Evolutionary conservation across 768 basidiomycete genomes (phyloP).

Genomic region (Agrocybe praecox): DNA sequence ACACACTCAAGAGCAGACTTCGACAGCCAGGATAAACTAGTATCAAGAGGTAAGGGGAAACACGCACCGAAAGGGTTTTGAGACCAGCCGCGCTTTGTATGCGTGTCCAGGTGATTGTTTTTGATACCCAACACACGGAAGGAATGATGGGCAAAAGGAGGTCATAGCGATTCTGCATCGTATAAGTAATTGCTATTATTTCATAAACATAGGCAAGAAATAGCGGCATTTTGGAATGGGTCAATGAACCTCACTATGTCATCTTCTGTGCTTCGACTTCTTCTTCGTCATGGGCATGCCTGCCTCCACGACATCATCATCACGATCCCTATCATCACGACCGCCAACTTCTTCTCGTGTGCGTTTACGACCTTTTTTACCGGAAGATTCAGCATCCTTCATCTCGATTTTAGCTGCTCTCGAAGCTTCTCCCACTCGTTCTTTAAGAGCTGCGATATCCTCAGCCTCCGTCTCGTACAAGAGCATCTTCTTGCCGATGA

Average conservation of each 20-base stretch:
- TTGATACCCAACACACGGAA: no score
- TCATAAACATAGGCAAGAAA: neutral
- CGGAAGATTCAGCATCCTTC: constrained; percentile 67
- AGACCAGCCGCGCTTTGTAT: no score
- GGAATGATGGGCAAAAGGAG: no score
- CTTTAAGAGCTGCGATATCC: constrained; percentile 83
- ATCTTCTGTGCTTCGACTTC: constrained; percentile 43
- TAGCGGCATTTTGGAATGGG: neutral
- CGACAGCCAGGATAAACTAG: no score
- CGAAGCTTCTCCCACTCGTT: constrained; percentile 88
- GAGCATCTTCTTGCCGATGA: constrained; percentile 91
- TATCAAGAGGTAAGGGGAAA: no score
- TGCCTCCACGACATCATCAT: constrained; percentile 91
- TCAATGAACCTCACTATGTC: constrained; percentile 1
- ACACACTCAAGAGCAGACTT: no score
- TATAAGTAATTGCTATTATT: neutral
- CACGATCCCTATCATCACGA: constrained; percentile 82
- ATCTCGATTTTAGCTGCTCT: constrained; percentile 73
- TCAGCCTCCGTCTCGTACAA: constrained; percentile 86
- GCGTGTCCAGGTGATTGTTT: no score
- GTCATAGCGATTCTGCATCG: no score
- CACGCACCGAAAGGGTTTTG: no score
- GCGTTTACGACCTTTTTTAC: constrained; percentile 42
- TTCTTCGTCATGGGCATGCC: constrained; percentile 77
- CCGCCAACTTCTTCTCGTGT: constrained; percentile 50